Evolutionary conservation across 2,329 filamentous ascomycete species (phyloP), one percentile per base, ranked within the genome.

Genomic region (Dothideomycetes sp.): DNA sequence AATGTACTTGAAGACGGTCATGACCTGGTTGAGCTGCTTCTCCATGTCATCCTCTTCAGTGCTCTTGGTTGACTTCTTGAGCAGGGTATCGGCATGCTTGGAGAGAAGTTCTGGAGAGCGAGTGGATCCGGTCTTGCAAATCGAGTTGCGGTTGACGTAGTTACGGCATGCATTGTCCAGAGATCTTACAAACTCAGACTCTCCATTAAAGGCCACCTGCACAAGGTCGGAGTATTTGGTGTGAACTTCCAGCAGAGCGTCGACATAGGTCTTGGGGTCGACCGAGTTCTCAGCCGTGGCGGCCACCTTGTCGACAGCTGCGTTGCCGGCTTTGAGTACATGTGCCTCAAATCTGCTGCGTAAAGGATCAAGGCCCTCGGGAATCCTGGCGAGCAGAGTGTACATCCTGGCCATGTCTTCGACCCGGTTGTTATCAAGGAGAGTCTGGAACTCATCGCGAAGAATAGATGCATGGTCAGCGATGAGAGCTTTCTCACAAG

Each of bases 1-100:
- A 49, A 98, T 96, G 64, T 98, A 98, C 68, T 96, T 96, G 76
- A 98, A 98, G 41, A 98, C 86, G 1, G 89, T 95, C 91, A 98
- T 98, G 54, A 98, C 91, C 61, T 95, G 85, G 15, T 78, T 79
- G 20, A 96, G 69, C 22, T 86, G 82, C 50, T 82, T 81, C 65
- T 98, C 91, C 53, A 96, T 74, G 56, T 98, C 89, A 22, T 84
- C 82, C 58, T 98, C 91, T 58, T 96, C 91, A 11, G 87, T 85
- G 53, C 87, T 86, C 52, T 88, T 93, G 20, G 83, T 84, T 51
- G 85, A 89, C 71, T 94, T 95, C 63, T 91, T 89, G 37, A 98
- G 70, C 22, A 98, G 69, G 8, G 87, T 80, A 60, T 98, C 91
- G 22, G 88, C 85, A 60, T 98, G 96, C 64, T 94, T 94, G 58